Evolutionary conservation across 2,329 filamentous ascomycete genomes (phyloP).

Genomic region (Epichloe glyceriae): DNA sequence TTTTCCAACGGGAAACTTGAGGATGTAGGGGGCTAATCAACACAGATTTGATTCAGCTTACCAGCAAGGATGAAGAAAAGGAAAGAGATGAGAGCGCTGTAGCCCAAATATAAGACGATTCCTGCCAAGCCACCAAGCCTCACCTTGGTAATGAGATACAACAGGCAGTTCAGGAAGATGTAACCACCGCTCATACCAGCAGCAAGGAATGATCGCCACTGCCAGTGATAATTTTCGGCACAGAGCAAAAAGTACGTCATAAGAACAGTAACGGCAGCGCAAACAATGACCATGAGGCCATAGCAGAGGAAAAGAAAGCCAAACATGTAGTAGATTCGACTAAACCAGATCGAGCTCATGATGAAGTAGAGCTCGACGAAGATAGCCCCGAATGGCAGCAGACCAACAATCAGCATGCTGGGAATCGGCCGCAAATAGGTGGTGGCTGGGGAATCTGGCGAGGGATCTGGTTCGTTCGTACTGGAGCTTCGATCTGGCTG

Average conservation of each 20-base stretch:
- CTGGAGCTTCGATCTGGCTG: constrained; percentile 58
- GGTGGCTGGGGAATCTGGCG: constrained; percentile 81
- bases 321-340: constrained; percentile 99
- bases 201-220: constrained; percentile 89
- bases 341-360: constrained; percentile 98
- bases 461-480: constrained; percentile 94
- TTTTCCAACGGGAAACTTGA: no score
- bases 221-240: constrained; percentile 97
- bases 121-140: constrained; percentile 75
- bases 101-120: constrained; percentile 84
- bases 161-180: constrained; percentile 79
- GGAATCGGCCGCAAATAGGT: constrained; percentile 79
- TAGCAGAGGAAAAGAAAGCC: constrained; percentile 98
- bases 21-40: constrained; percentile 9
- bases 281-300: constrained; percentile 91
- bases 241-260: constrained; percentile 96
- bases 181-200: constrained; percentile 84
- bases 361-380: constrained; percentile 99
- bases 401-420: constrained; percentile 81
- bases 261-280: constrained; percentile 79
- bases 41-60: constrained; percentile 31
- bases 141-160: constrained; percentile 84
- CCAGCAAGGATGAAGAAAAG: constrained; percentile 90
- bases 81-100: constrained; percentile 78
- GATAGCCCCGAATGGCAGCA: constrained; percentile 90